phyloP scores from a whole-genome alignment of 345 rosid species.

The Gossypium ekmanianum region DNA sequence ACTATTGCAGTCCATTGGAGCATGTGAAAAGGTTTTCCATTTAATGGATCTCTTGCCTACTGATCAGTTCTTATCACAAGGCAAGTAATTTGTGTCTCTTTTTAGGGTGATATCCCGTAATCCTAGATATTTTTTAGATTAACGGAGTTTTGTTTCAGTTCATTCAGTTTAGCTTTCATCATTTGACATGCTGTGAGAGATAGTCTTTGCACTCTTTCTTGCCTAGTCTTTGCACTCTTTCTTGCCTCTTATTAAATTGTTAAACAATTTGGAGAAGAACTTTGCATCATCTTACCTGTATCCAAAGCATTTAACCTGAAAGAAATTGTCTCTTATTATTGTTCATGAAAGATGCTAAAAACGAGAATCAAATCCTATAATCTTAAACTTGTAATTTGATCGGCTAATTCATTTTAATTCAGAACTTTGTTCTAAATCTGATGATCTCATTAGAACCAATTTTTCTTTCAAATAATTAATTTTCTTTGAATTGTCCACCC shows the following conservation, averaged over 20 bases:
- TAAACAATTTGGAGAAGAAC: conserved; percentile 2
- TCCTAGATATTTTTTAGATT: not conserved
- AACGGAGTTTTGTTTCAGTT: not conserved
- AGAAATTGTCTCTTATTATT: not conserved
- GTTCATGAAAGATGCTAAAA: not conserved
- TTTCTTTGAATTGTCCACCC: not conserved
- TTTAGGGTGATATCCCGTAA: not conserved
- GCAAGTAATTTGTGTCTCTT: conserved; percentile 20
- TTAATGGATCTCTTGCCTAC: conserved; percentile 35
- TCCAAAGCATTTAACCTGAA: not conserved
- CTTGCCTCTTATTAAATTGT: conserved; percentile 8
- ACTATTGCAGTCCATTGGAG: conserved; percentile 41
- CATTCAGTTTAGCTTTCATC: conserved; percentile 9
- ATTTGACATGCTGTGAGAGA: not conserved
- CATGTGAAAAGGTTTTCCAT: conserved; percentile 46
- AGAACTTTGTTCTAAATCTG: not conserved
- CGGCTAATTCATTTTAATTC: not conserved
- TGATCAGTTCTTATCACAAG: conserved; percentile 36
- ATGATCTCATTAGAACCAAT: not conserved
- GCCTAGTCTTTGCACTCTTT: not conserved
- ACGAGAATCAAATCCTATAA: not conserved
- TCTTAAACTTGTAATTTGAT: not conserved
- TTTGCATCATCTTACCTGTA: not conserved
- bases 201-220: not conserved
- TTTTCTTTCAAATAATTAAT: not conserved